Evolutionary conservation across 352 stramenopile species (phyloP).

Genomic region (Peronosclerospora sorghi): DNA sequence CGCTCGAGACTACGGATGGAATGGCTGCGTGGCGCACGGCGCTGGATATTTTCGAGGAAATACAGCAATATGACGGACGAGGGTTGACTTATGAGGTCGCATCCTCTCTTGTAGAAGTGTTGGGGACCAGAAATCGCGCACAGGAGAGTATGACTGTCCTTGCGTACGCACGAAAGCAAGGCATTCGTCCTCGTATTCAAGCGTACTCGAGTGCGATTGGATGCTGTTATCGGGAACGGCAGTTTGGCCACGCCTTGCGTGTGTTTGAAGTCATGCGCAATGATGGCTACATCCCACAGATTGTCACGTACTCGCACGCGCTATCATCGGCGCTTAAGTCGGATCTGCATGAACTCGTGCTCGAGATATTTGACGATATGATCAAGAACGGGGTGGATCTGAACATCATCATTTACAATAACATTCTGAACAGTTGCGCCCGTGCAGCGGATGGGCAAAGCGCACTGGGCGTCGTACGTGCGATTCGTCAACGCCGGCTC

Average conservation of each 20-base stretch:
- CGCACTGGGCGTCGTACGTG: slow-evolving; percentile 49
- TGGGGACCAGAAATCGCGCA: slow-evolving; percentile 30
- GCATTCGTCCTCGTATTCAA: slow-evolving; percentile 68
- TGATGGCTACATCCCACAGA: slow-evolving; percentile 69
- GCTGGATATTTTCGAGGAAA: slow-evolving; percentile 42
- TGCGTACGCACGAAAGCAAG: slow-evolving; percentile 50
- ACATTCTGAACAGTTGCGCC: slow-evolving; percentile 77
- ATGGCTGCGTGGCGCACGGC: slow-evolving; percentile 27
- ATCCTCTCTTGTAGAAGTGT: slow-evolving; percentile 51
- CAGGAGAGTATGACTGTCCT: slow-evolving; percentile 55
- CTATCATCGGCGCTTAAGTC: slow-evolving; percentile 73
- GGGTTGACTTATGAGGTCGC: slow-evolving; percentile 35
- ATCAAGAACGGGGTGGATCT: slow-evolving; percentile 57
- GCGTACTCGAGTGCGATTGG: slow-evolving; percentile 72
- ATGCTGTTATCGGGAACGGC: slow-evolving; percentile 63
- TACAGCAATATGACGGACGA: slow-evolving; percentile 21
- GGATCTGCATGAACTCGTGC: slow-evolving; percentile 67
- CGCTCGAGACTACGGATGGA: slow-evolving; percentile 24
- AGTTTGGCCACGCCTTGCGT: slow-evolving; percentile 58
- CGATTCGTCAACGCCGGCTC: slow-evolving; percentile 44
- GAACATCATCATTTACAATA: too few species aligned
- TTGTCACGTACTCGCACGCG: slow-evolving; percentile 77
- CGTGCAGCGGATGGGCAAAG: slow-evolving; percentile 60
- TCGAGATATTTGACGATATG: slow-evolving; percentile 85
- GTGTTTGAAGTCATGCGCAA: slow-evolving; percentile 84